Evolutionary conservation across 805 yeast genomes (phyloP).

Genomic region (Yamadazyma olivae): DNA sequence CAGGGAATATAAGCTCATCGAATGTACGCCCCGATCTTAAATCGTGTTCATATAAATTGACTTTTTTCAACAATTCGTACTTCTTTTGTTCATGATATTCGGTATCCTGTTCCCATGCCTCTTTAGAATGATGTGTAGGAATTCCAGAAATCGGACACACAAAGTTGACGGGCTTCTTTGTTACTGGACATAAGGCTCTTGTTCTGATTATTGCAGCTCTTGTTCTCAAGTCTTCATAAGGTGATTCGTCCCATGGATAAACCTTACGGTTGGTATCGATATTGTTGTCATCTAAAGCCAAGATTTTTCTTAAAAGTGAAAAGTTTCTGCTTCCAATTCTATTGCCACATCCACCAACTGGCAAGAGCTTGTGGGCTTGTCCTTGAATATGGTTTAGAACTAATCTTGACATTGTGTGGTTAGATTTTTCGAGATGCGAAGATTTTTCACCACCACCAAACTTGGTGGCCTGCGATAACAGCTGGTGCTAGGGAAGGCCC

Average conservation of each 20-base stretch:
- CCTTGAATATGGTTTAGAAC: no score
- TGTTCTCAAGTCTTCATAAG: slow-evolving; percentile 80
- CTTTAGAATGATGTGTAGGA: slow-evolving; percentile 89
- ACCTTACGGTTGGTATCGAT: slow-evolving; percentile 25
- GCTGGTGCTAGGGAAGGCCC: no score
- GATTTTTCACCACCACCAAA: no score
- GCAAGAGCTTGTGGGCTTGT: no score
- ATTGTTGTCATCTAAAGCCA: slow-evolving; percentile 30
- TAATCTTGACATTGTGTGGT: no score
- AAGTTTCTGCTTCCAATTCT: slow-evolving; percentile 18
- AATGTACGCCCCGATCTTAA: slow-evolving; percentile 89
- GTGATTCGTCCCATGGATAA: slow-evolving; percentile 85
- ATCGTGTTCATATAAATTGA: slow-evolving; percentile 92
- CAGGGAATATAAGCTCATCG: slow-evolving; percentile 95
- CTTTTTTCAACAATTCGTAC: slow-evolving; percentile 77
- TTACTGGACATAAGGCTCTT: slow-evolving; percentile 87
- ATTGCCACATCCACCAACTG: background rate
- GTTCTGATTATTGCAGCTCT: slow-evolving; percentile 90
- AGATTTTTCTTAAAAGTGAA: slow-evolving; percentile 37
- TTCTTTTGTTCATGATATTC: slow-evolving; percentile 65
- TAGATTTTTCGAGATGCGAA: no score
- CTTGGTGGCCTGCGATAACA: no score
- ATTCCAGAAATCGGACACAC: slow-evolving; percentile 94
- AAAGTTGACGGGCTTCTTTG: slow-evolving; percentile 71
- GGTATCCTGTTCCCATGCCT: slow-evolving; percentile 82